Evolutionary conservation across 2,329 filamentous ascomycete species (phyloP).

Genomic region (Neopestalotiopsis clavispora): DNA sequence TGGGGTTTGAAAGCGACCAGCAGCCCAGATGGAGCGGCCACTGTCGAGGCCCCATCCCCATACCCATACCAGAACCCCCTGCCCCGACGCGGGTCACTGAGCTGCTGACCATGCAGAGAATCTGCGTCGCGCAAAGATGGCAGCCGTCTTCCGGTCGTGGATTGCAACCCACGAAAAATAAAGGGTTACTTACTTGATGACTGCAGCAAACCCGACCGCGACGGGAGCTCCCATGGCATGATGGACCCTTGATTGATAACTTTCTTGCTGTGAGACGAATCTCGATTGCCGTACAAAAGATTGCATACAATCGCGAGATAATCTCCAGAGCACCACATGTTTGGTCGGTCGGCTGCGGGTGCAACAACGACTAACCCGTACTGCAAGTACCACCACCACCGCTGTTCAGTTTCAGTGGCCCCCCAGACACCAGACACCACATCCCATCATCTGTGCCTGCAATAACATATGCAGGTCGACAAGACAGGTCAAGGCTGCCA

Average conservation of each 20-base stretch:
- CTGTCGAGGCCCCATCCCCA: background rate
- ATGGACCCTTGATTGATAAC: background rate
- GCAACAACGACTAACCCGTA: too few species aligned
- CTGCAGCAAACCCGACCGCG: background rate
- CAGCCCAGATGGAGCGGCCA: too few species aligned
- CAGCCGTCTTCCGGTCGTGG: background rate
- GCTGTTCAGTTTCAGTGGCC: background rate
- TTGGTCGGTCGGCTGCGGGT: background rate
- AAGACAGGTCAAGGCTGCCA: conserved; percentile 12
- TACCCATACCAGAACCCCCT: background rate
- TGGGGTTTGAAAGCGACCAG: too few species aligned
- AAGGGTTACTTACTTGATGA: background rate
- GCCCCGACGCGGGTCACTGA: background rate
- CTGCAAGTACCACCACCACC: too few species aligned
- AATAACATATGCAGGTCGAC: conserved; percentile 11
- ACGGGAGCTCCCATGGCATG: conserved; percentile 1
- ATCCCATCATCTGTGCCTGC: background rate
- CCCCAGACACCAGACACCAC: background rate
- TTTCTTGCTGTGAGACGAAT: background rate
- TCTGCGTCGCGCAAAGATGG: conserved; percentile 1
- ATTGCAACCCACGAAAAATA: background rate
- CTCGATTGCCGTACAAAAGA: background rate
- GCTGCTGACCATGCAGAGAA: background rate
- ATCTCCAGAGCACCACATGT: background rate
- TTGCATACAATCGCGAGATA: background rate